Base-by-base conservation (phyloP, 495 filamentous ascomycete species). In the Daldinia bambusicola region DNA sequence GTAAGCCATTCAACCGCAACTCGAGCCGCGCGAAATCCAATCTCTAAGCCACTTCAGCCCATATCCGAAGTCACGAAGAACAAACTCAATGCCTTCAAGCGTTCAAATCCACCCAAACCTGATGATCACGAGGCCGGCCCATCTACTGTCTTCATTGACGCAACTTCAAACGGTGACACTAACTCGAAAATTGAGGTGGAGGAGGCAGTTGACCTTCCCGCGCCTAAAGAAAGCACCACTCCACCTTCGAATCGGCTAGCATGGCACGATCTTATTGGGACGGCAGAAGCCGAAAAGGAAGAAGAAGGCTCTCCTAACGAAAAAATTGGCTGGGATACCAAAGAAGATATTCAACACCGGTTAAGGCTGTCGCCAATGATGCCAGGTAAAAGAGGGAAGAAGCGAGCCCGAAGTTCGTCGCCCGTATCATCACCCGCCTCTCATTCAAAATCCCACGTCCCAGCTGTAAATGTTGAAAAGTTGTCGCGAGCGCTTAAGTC, bases 401-500 rank as follows among this genome's bases (percentile, higher is more conserved):
- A 97, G 78, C 86, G 93, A 56, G 90, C 91, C 4, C 85, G 89
- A 75, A 94, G 91, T 78, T 95, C 94, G 7, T 94, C 94, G 9
- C 92, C 93, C 0, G 81, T 84, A n/a, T 89, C 90, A 14, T 92
- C 92, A 8, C 91, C 93, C 4, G 71, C 76, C 0, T 68, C 67
- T 9, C 38, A 74, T 41, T 72, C 79, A 34, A 74, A 75, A 26
- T 53, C 73, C 5, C 56, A 60, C 22, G 76, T 80, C 0, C 77
- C 80, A 1, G 58, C 74, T 9, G 68, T 80, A 38, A 80, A 82
- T 79, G 31, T 88, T 43, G 83, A 87, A 63, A 82, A 81, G 36
- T 74, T 90, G 20, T 84, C 87, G 40, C 77, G 83, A n/a, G 79
- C 85, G 1, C 80, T 91, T 38, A 89, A 86, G 58, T 94, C 93